phyloP scores from a whole-genome alignment of 495 filamentous ascomycete species.

The Aspergillus kassunensis region DNA sequence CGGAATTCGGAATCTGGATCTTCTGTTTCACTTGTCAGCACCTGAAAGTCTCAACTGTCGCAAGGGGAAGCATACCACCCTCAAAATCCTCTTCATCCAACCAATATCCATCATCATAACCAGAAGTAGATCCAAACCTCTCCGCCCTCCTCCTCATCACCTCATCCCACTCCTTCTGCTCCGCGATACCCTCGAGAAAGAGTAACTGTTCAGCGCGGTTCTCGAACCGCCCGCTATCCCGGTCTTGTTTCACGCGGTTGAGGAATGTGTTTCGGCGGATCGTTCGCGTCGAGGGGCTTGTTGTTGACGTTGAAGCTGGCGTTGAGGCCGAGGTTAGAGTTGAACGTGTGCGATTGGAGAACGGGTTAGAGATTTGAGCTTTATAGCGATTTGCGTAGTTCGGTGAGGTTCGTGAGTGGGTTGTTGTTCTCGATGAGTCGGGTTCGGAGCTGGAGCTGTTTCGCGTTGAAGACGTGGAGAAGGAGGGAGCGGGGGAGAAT shows the following conservation, averaged over 20 bases:
- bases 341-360: conserved; percentile 4
- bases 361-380: conserved; percentile 11
- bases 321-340: conserved; percentile 11
- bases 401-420: neutral
- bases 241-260: conserved; percentile 66
- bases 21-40: too few species aligned
- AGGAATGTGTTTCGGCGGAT: conserved; percentile 60
- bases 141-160: conserved; percentile 36
- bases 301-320: too few species aligned
- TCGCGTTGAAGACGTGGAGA: neutral
- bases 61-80: neutral
- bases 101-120: too few species aligned
- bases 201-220: conserved; percentile 73
- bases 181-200: conserved; percentile 41
- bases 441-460: too few species aligned
- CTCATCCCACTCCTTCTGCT: conserved; percentile 49
- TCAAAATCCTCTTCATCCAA: conserved; percentile 15
- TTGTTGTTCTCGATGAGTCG: conserved; percentile 17
- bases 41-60: too few species aligned
- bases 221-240: conserved; percentile 66
- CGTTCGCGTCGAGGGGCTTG: conserved; percentile 23
- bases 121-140: conserved; percentile 1
- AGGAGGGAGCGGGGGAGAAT: conserved; percentile 10
- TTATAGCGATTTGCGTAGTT: conserved; percentile 10
- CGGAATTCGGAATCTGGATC: conserved; percentile 38